Evolutionary conservation across 2,329 filamentous ascomycete genomes (phyloP).

Genomic region (Botrytis paeoniae): DNA sequence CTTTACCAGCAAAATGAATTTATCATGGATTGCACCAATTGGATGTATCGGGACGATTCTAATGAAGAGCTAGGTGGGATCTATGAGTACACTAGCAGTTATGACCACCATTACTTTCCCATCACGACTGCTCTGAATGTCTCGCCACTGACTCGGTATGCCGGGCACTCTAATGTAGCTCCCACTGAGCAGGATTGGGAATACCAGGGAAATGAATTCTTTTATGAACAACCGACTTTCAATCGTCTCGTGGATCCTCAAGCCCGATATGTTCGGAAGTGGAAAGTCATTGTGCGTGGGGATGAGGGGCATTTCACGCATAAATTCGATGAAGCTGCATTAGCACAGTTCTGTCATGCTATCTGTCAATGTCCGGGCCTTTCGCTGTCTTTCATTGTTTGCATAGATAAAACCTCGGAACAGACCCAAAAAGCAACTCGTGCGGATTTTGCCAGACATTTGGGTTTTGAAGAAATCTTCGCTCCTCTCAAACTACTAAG

Average conservation of each 20-base stretch:
- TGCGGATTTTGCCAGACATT: background rate
- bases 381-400: background rate
- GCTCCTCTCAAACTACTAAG: background rate
- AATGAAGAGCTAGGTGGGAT: no score
- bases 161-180: background rate
- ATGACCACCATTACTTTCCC: background rate
- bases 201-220: background rate
- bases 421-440: background rate
- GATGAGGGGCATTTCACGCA: background rate
- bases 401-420: background rate
- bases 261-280: background rate
- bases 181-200: background rate
- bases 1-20: background rate
- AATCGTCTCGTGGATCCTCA: background rate
- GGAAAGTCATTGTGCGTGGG: background rate
- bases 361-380: background rate
- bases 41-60: background rate
- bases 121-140: background rate
- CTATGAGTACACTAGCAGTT: background rate
- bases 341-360: background rate
- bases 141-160: background rate
- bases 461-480: background rate
- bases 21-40: slow-evolving; percentile 1
- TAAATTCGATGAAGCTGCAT: background rate
- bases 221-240: background rate